Conservation (phyloP, 768 basidiomycete species). For the Lactifluus pinguis region DNA sequence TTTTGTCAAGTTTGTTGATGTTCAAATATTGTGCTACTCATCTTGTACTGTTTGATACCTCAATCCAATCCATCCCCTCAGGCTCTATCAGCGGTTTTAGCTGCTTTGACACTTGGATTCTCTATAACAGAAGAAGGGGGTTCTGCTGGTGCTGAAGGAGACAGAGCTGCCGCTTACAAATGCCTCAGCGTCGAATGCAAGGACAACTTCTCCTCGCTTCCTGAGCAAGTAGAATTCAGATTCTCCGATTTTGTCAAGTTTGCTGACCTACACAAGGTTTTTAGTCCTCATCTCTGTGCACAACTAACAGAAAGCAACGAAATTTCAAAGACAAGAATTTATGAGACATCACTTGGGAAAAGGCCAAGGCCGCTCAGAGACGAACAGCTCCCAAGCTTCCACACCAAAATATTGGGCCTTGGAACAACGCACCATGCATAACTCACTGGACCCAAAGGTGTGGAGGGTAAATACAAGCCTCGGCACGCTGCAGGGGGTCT, state of each 20-base stretch:
- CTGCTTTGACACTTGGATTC: constrained; percentile 50
- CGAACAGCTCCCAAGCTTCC: constrained; percentile 22
- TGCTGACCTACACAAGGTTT: constrained; percentile 88
- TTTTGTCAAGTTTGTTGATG: constrained; percentile 86
- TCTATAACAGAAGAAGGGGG: constrained; percentile 51
- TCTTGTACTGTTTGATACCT: constrained; percentile 11
- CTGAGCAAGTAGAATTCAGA: constrained; percentile 60
- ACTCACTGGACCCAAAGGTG: constrained; percentile 75
- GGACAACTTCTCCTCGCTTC: constrained; percentile 28
- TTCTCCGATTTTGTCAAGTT: constrained; percentile 68
- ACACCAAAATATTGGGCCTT: constrained; percentile 88
- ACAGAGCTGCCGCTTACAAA: constrained; percentile 19
- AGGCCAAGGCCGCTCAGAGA: constrained; percentile 38
- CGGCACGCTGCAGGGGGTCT: constrained; percentile 50
- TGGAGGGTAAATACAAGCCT: constrained; percentile 35
- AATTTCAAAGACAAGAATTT: constrained; percentile 70
- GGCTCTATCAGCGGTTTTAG: constrained; percentile 73
- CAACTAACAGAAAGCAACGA: constrained; percentile 44
- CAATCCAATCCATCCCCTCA: constrained; percentile 26
- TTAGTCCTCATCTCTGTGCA: background rate
- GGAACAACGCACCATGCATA: constrained; percentile 83
- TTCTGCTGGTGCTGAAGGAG: constrained; percentile 35
- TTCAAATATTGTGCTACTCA: constrained; percentile 46
- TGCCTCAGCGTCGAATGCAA: constrained; percentile 5
- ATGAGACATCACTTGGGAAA: constrained; percentile 66